Base-by-base conservation (phyloP, 345 rosid genomes). In the Boechera divaricarpa region DNA sequence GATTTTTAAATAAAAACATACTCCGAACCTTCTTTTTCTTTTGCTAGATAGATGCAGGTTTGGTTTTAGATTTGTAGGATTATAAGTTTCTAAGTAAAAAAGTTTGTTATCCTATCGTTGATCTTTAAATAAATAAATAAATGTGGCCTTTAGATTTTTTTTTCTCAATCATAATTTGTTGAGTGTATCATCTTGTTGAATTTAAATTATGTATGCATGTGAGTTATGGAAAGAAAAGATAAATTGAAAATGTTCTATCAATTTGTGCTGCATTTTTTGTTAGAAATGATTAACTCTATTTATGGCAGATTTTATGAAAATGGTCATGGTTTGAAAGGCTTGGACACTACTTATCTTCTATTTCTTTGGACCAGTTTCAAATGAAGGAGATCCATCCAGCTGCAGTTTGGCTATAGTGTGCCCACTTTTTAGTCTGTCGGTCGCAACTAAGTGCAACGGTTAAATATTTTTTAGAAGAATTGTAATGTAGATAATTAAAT, bases 331-430 rank as follows among this genome's bases (percentile, higher is more conserved):
- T 67, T 36, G 57, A 49, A 57, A 41, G 63, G 63, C 74, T 35
- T 16, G 35, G 63, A 38, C 39, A 38, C 10, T 47, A 38, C 15
- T 58, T 51, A 60, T 76, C 74, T 7, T 59, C 36, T 60, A 24
- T 76, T 13, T 24, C 44, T 21, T 32, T 29, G 74, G 74, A 76
- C 79, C 69, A 76, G 38, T 51, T 39, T 52, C 29, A 16, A 36
- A 61, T 59, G 79, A 60, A 68, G 28, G 18, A 68, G 74, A 76
- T 69, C 62, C 26, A 31, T 53, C 69, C 73, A 75, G 73, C 79
- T 67, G 61, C 79, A 68, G 60, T 42, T 76, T 68, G 74, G 55
- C 47, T 75, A 56, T 35, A 60, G 7, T 39, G 69, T 44, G 67
- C 47, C 74, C 79, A 60, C 61, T 8, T 55, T 55, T 24, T 60